phyloP scores from a whole-genome alignment of 2,329 filamentous ascomycete species.

The Mycosphaerelloides madeirae region DNA sequence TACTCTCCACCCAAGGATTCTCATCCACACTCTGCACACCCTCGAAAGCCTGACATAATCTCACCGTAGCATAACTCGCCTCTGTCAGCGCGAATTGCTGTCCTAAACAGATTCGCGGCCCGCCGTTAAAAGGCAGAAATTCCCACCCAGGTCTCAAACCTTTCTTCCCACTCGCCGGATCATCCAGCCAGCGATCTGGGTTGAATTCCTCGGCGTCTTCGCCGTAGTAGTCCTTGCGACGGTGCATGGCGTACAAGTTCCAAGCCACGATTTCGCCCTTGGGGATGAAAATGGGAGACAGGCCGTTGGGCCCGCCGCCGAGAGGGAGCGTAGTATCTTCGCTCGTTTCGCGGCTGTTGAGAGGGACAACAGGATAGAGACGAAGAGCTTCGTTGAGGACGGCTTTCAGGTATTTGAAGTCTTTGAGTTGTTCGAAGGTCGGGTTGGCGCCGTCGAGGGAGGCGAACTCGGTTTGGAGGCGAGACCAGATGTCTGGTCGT shows the following conservation, averaged over 20 bases:
- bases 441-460: conserved; percentile 37
- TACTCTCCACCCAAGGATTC: conserved; percentile 27
- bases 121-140: conserved; percentile 36
- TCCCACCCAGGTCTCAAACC: conserved; percentile 33
- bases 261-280: conserved; percentile 65
- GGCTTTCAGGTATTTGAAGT: conserved; percentile 44
- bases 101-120: conserved; percentile 32
- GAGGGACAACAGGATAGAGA: conserved; percentile 72
- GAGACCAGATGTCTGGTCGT: conserved; percentile 28
- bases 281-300: conserved; percentile 58
- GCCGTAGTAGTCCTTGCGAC: conserved; percentile 52
- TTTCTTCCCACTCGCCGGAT: conserved; percentile 26
- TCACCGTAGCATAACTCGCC: conserved; percentile 66
- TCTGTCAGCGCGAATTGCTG: conserved; percentile 77
- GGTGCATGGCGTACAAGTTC: conserved; percentile 67
- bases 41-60: conserved; percentile 68
- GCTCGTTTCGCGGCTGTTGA: conserved; percentile 69
- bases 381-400: conserved; percentile 73
- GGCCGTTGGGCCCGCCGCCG: conserved; percentile 52
- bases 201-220: conserved; percentile 40
- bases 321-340: conserved; percentile 69
- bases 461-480: conserved; percentile 29
- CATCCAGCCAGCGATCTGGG: conserved; percentile 37
- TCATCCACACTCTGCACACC: conserved; percentile 29
- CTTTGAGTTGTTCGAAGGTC: conserved; percentile 32